Evolutionary conservation across 2,329 filamentous ascomycete genomes (phyloP).

Genomic region (Cordyceps militaris): DNA sequence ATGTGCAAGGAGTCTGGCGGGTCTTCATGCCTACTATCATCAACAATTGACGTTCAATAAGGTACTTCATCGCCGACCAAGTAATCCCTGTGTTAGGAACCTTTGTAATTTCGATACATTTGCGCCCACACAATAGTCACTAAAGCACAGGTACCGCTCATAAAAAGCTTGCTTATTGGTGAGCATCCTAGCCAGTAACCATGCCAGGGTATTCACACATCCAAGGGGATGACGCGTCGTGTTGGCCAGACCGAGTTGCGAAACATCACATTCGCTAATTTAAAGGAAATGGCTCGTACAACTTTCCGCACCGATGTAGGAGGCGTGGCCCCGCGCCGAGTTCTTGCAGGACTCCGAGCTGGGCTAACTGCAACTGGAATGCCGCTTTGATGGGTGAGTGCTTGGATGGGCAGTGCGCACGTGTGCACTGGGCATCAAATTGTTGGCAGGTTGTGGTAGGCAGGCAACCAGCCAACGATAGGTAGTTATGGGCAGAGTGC

Average conservation of each 20-base stretch:
- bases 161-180: no score
- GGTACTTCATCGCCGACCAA: no score
- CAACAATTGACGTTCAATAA: no score
- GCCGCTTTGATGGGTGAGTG: background rate
- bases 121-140: no score
- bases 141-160: no score
- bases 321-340: background rate
- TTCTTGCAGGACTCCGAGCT: background rate
- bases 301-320: background rate
- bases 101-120: no score
- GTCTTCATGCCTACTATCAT: no score
- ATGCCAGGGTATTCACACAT: no score
- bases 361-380: background rate
- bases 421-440: no score
- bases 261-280: background rate
- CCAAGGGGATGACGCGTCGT: background rate
- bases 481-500: background rate
- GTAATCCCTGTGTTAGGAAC: no score
- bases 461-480: background rate
- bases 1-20: no score
- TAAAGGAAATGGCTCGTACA: background rate
- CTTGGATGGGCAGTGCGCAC: background rate
- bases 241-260: background rate
- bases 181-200: no score
- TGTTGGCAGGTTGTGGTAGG: background rate